These are phyloP conservation scores for Ascocoryne sarcoides DNA, from an alignment of 2,329 filamentous ascomycete species.

Conservation along the genomic window DNA sequence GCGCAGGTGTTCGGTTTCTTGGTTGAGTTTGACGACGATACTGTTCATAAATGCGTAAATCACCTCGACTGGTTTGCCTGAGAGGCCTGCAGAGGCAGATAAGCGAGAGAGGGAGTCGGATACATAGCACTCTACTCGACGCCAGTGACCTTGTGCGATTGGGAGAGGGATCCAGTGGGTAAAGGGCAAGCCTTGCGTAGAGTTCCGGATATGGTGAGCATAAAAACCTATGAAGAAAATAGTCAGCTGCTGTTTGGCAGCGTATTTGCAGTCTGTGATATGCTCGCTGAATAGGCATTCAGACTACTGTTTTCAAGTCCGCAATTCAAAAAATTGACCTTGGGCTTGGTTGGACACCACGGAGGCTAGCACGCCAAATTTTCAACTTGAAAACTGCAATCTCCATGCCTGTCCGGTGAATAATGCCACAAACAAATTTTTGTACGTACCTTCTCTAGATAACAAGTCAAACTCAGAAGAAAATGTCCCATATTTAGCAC, in stretches of 20 bases:
- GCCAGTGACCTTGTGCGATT: slow-evolving; percentile 38
- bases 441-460: slow-evolving; percentile 26
- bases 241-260: too few relatives aligned
- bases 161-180: slow-evolving; percentile 39
- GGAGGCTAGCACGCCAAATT: background rate
- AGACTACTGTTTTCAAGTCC: too few relatives aligned
- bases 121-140: too few relatives aligned
- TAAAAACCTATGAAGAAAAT: too few relatives aligned
- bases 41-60: slow-evolving; percentile 43
- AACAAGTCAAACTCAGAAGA: slow-evolving; percentile 41
- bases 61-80: slow-evolving; percentile 30
- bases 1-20: slow-evolving; percentile 3
- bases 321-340: too few relatives aligned
- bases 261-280: too few relatives aligned
- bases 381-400: too few relatives aligned
- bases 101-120: too few relatives aligned
- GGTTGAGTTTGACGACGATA: slow-evolving; percentile 40
- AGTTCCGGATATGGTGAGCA: slow-evolving; percentile 30
- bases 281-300: too few relatives aligned
- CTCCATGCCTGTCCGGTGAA: too few relatives aligned
- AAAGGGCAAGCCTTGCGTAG: slow-evolving; percentile 36
- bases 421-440: background rate
- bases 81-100: too few relatives aligned
- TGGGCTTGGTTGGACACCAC: too few relatives aligned
- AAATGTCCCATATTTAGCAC: slow-evolving; percentile 3